Conservation (phyloP, 2,329 filamentous ascomycete genomes). For the Aspergillus fumigatiaffinis region DNA sequence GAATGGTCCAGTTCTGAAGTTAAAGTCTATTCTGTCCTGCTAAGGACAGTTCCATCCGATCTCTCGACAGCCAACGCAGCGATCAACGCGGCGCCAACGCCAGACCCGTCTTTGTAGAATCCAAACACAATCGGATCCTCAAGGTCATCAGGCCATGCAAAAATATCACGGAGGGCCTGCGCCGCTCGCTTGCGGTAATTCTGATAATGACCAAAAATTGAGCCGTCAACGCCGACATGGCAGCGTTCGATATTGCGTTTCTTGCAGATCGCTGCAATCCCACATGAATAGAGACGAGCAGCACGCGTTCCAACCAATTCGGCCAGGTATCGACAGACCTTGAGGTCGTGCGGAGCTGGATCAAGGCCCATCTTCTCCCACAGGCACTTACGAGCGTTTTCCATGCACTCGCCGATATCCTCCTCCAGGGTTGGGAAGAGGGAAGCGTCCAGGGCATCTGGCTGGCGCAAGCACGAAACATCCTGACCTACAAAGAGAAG, state of each 20-base stretch:
- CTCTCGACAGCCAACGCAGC: slow-evolving; percentile 53
- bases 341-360: slow-evolving; percentile 72
- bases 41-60: not conserved
- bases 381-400: slow-evolving; percentile 76
- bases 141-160: slow-evolving; percentile 77
- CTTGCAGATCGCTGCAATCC: slow-evolving; percentile 92
- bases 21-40: not conserved
- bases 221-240: slow-evolving; percentile 92
- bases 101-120: slow-evolving; percentile 83
- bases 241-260: slow-evolving; percentile 81
- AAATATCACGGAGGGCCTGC: slow-evolving; percentile 79
- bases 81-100: slow-evolving; percentile 86
- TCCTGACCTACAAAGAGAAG: slow-evolving; percentile 79
- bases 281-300: slow-evolving; percentile 86
- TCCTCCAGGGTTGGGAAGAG: slow-evolving; percentile 89
- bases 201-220: slow-evolving; percentile 97
- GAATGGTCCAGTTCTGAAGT: not conserved
- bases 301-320: slow-evolving; percentile 91
- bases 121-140: slow-evolving; percentile 79
- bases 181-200: slow-evolving; percentile 89
- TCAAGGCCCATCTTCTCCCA: slow-evolving; percentile 63
- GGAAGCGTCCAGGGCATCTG: slow-evolving; percentile 82
- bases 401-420: slow-evolving; percentile 86
- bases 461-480: slow-evolving; percentile 68
- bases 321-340: slow-evolving; percentile 80